Base-by-base conservation (phyloP, 371 early-diverging fungal species). In the Syncephalis plumigaleata region DNA sequence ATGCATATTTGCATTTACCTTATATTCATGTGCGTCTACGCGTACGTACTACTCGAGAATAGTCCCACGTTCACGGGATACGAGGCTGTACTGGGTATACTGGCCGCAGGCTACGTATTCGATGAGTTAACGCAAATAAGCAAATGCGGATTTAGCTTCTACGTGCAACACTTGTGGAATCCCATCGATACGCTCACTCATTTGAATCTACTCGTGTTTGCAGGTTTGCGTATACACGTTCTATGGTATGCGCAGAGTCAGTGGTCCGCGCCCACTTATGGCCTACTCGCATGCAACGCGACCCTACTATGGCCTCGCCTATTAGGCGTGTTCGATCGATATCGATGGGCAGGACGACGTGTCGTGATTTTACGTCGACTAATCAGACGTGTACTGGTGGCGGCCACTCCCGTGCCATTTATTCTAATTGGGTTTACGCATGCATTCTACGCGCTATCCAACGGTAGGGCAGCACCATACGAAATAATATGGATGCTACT, bases 401-500 rank as follows among this genome's bases (percentile, higher is more conserved):
- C 40, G 13, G 38, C 40, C 16, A 40, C 48, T 3, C 38, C 40
- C 26, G 39, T 27, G 7, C 13, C 40, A 8, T 23, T 48, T 7
- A 15, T 48, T 26, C 40, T 48, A 17, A 42, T 48, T 24, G 48
- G 48, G 17, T 48, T 48, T 26, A 39, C n/a, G n/a, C 48, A 48
- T 17, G 48, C 48, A 8, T 40, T 48, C 22, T 15, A 15, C 7
- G 17, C n/a, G 4, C 24, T 48, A 21, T 24, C 42, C 22, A n/a
- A 20, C 13, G 15, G 42, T 26, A 23, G 15, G 3, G 23, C n/a
- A 2, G 2, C 3, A 16, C 25, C 42, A 15, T n/a, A n/a, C 3
- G 13, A 48, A 7, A 40, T 40, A 7, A 24, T 48, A 13, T 39
- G 22, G 39, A n/a, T 23, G 13, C 21, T 48, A 26, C 2, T 40